Conservation (phyloP, 441 rosid genomes). For the California macrophylla region DNA sequence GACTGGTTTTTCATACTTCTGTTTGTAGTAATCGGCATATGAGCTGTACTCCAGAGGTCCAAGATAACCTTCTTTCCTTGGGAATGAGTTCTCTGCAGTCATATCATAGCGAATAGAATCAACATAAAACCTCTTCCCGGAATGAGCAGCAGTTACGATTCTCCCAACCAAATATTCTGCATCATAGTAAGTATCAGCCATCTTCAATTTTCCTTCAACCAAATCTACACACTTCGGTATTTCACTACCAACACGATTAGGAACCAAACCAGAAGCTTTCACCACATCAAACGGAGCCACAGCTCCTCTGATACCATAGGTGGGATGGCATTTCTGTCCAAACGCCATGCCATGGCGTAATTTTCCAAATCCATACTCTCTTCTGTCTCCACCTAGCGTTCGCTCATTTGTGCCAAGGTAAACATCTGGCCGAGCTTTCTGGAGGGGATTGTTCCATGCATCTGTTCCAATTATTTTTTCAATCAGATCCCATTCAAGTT, state of each 20-base stretch:
- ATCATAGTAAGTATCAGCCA: conserved; percentile 66
- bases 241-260: conserved; percentile 42
- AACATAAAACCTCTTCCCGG: conserved; percentile 95
- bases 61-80: conserved; percentile 98
- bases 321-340: conserved; percentile 90
- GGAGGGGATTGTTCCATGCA: conserved; percentile 95
- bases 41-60: conserved; percentile 97
- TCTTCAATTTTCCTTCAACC: conserved; percentile 52
- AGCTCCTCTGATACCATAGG: conserved; percentile 99
- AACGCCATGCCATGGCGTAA: conserved; percentile 81
- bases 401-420: conserved; percentile 98
- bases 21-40: conserved; percentile 88
- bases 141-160: conserved; percentile 96
- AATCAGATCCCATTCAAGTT: conserved; percentile 82
- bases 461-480: conserved; percentile 44
- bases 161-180: conserved; percentile 66
- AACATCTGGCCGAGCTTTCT: conserved; percentile 96
- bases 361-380: conserved; percentile 97
- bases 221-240: conserved; percentile 29
- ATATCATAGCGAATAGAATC: conserved; percentile 80
- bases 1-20: conserved; percentile 51
- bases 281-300: conserved; percentile 90
- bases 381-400: conserved; percentile 96
- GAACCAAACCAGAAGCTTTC: conserved; percentile 87
- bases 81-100: conserved; percentile 94